These are phyloP conservation scores for Salix dunnii DNA, from an alignment of 345 rosid species.

Conservation along the genomic window DNA sequence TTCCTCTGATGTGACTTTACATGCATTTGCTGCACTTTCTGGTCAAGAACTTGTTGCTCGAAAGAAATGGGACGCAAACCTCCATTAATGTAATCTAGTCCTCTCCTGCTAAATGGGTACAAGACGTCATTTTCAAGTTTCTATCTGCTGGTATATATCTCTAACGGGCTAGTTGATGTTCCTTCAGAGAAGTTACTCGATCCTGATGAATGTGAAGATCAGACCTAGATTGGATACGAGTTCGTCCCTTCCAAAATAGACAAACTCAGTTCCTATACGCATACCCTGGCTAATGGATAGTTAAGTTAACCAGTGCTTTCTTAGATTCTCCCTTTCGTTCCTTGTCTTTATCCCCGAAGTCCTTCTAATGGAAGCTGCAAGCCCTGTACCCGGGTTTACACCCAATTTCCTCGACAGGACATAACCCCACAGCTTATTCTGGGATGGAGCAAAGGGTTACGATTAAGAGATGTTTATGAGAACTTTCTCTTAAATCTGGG, in stretches of 20 bases:
- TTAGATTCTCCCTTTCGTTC: conserved; percentile 2
- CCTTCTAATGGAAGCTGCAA: too few relatives aligned
- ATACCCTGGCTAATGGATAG: neutral
- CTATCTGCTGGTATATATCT: neutral
- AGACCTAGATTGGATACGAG: neutral
- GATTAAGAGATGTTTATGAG: neutral
- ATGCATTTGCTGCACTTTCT: neutral
- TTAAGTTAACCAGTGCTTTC: neutral
- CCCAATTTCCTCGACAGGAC: neutral
- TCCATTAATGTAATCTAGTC: neutral
- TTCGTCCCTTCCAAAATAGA: too few relatives aligned
- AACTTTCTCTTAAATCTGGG: neutral
- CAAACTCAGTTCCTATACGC: neutral
- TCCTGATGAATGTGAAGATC: neutral
- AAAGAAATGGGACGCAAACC: neutral
- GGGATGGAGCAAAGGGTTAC: neutral
- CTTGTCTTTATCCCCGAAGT: neutral
- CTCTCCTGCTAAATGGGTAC: neutral
- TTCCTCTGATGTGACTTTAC: conserved; percentile 5
- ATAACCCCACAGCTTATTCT: neutral
- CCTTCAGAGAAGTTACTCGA: neutral
- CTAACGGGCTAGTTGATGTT: neutral
- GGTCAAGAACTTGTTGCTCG: neutral
- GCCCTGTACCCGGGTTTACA: too few relatives aligned
- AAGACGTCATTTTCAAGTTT: neutral